Percentiles rank a stretch among this genome's conserved stretches.
Conservation (phyloP, 805 yeast genomes). For the Metschnikowia proteae region DNA sequence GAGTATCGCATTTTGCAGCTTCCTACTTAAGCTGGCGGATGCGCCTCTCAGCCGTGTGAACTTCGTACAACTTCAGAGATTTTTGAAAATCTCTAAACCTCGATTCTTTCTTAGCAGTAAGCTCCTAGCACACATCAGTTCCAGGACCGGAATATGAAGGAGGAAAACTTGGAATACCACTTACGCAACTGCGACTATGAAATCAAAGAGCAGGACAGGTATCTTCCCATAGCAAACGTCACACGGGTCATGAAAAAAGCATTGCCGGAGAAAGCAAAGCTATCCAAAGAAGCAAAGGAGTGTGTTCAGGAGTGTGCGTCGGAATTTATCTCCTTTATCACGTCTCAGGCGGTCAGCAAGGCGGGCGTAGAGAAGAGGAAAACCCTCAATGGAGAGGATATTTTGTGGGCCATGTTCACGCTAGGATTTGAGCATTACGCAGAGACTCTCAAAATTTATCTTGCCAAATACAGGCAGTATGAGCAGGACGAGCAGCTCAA, state of each 20-base stretch:
- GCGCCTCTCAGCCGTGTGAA: constrained; percentile 1
- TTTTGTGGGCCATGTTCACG: constrained; percentile 58
- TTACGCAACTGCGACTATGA: constrained; percentile 34
- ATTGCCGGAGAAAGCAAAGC: constrained; percentile 67
- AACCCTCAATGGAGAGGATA: constrained; percentile 69
- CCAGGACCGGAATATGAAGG: neutral
- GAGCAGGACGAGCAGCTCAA: constrained; percentile 15
- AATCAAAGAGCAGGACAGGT: constrained; percentile 44
- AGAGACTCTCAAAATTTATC: constrained; percentile 62
- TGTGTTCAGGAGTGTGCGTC: constrained; percentile 70
- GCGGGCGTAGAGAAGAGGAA: constrained; percentile 63
- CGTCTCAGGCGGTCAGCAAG: constrained; percentile 62
- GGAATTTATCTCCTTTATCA: constrained; percentile 64
- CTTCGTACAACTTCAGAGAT: too few relatives aligned
- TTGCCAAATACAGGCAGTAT: constrained; percentile 59
- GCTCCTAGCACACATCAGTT: too few relatives aligned
- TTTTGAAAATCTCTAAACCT: too few relatives aligned
- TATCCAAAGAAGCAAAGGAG: constrained; percentile 76
- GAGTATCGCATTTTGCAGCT: constrained; percentile 20
- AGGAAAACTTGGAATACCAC: constrained; percentile 5
- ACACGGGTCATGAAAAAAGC: constrained; percentile 77
- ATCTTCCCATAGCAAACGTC: constrained; percentile 45
- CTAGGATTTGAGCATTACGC: constrained; percentile 69
- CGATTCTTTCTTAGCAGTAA: too few relatives aligned
- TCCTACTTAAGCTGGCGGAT: constrained; percentile 11